phyloP scores from a whole-genome alignment of 192 early-diverging fungal genomes.

The Lobosporangium transversale region DNA sequence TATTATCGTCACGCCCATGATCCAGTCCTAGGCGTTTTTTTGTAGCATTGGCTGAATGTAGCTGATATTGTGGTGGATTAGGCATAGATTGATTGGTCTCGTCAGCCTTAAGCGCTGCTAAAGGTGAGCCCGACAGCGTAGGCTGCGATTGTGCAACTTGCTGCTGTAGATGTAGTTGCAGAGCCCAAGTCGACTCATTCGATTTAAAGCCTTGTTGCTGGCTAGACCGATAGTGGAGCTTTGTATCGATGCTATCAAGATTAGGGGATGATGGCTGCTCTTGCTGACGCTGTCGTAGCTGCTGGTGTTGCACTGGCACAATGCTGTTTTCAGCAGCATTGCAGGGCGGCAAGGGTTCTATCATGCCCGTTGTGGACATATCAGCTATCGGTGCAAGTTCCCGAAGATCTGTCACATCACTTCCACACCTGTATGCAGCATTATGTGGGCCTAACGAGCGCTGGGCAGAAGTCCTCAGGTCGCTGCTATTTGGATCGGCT shows the following conservation, averaged over 20 bases:
- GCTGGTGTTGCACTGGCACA: too few relatives aligned
- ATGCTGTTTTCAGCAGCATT: too few relatives aligned
- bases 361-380: neutral
- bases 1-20: neutral
- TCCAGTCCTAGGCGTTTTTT: neutral
- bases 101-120: neutral
- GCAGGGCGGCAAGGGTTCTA: too few relatives aligned
- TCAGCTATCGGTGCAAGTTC: neutral
- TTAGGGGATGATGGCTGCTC: neutral
- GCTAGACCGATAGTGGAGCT: neutral
- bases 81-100: conserved; percentile 1
- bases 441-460: too few relatives aligned
- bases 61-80: conserved; percentile 5
- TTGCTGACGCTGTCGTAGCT: too few relatives aligned
- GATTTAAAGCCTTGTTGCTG: conserved; percentile 2
- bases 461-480: too few relatives aligned
- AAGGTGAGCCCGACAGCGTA: neutral
- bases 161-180: conserved; percentile 10
- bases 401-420: conserved; percentile 1
- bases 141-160: neutral
- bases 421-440: too few relatives aligned
- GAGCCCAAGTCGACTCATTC: conserved; percentile 18
- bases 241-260: conserved; percentile 6
- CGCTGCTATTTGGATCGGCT: too few relatives aligned
- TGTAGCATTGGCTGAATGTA: neutral